These are phyloP conservation scores for Corchorus olitorius DNA, from an alignment of 345 rosid genomes.

Conservation along the genomic window DNA sequence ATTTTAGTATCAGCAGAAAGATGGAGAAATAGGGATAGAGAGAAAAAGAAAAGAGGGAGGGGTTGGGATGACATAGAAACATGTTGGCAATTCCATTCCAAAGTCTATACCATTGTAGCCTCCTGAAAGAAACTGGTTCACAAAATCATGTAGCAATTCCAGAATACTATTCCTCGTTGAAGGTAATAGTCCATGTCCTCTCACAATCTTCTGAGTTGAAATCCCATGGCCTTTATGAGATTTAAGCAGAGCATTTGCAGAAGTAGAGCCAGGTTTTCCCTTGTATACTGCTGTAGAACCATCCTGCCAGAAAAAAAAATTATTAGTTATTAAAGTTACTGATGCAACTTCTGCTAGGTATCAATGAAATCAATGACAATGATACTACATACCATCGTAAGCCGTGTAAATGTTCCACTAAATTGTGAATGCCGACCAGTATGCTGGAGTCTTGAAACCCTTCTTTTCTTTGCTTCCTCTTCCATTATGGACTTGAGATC, in stretches of 20 bases:
- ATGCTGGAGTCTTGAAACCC: slow-evolving; percentile 52
- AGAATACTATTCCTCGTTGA: slow-evolving; percentile 51
- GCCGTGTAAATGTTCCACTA: slow-evolving; percentile 82
- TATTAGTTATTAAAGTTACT: slow-evolving; percentile 14
- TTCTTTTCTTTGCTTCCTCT: slow-evolving; percentile 65
- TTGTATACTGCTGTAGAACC: slow-evolving; percentile 75
- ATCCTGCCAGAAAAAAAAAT: slow-evolving; percentile 52
- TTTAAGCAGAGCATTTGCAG: slow-evolving; percentile 39
- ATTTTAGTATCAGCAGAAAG: slow-evolving; percentile 19
- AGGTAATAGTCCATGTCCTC: slow-evolving; percentile 62
- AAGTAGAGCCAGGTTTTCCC: slow-evolving; percentile 57
- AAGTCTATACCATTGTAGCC: slow-evolving; percentile 76
- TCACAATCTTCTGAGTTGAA: slow-evolving; percentile 52
- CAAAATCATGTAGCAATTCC: slow-evolving; percentile 71
- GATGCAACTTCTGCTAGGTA: slow-evolving; percentile 5
- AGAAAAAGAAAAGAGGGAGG: not conserved
- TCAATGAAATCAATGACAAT: not conserved
- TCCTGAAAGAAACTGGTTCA: slow-evolving; percentile 77
- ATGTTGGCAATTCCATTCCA: slow-evolving; percentile 8
- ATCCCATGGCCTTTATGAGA: slow-evolving; percentile 50
- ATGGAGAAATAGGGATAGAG: slow-evolving; percentile 10
- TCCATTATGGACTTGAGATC: slow-evolving; percentile 74
- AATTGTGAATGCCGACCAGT: slow-evolving; percentile 71
- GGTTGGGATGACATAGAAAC: not conserved
- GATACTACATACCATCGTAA: slow-evolving; percentile 61